These are phyloP conservation scores for Acanthamoeba lenticulata DNA, from an alignment of 208 protist genomes.

Conservation along the genomic window DNA sequence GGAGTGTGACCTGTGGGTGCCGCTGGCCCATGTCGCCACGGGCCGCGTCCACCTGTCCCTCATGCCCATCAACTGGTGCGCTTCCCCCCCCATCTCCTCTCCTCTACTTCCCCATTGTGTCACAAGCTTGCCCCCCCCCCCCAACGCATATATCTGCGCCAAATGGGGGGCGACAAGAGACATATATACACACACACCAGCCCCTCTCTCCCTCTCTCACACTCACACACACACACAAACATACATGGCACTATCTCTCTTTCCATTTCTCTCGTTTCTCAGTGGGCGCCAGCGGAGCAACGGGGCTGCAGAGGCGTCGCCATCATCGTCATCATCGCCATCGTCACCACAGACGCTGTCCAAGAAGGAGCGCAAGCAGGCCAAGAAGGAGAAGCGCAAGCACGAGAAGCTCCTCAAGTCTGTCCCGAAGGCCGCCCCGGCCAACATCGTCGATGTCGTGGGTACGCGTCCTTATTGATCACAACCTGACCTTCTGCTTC, in stretches of 20 bases:
- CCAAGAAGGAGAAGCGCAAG: background rate
- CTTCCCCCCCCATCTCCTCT: background rate
- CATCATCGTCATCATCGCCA: too few species aligned
- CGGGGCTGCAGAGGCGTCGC: too few species aligned
- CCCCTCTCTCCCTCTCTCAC: background rate
- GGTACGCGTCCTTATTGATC: background rate
- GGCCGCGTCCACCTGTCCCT: background rate
- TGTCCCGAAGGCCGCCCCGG: background rate
- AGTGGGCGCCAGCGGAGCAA: too few species aligned
- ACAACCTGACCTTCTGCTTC: background rate
- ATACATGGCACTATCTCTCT: too few species aligned
- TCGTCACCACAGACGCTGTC: background rate
- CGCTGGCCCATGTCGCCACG: background rate
- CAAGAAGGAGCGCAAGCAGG: background rate
- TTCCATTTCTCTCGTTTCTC: too few species aligned
- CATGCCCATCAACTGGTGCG: constrained; percentile 9
- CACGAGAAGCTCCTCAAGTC: too few species aligned
- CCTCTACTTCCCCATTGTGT: too few species aligned
- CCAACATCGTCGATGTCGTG: background rate
- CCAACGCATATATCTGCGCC: too few species aligned
- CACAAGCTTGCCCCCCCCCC: background rate
- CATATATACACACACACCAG: too few species aligned
- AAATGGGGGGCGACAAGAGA: too few species aligned
- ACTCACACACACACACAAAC: background rate
- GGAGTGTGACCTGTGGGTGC: background rate